Evolutionary conservation across 495 filamentous ascomycete genomes (phyloP), one percentile per base, ranked within the genome.

Genomic region (Penicillium fimorum): DNA sequence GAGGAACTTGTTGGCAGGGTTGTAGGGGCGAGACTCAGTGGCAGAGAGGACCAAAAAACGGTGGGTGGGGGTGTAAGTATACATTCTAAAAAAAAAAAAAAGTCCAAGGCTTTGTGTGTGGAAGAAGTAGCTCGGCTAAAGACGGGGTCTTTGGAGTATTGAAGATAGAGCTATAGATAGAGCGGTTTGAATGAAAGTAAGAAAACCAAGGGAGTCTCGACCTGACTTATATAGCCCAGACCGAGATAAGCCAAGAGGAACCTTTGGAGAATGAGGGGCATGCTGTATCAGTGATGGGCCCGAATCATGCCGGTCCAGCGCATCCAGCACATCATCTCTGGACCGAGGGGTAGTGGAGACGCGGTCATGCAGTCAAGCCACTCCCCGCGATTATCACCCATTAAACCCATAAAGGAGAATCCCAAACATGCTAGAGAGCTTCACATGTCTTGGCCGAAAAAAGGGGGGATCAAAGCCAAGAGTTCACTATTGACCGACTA

Each of bases 31-130:
- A 48, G 59, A 57, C 27, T 45, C 46, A 41, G 48, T 17, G 40
- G 60, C 63, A 48, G 66, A 69, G 47, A 70, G 66, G 47, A 76
- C 65, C 60, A 76, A 66, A 63, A 76, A 76, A 49, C 68, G 67
- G 59, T 58, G 46, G 58, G 66, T 63, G 56, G 72, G 58, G 55
- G 71, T 71, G 56, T 65, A 47, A 61, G 70, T 62, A 64, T 71
- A 71, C 73, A 76, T 76, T 60, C 60, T 73, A 62, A 49, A 3
- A 27, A 25, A 25, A 25, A 25, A 25, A 5, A 27, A 27, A 43
- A 22, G 6, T 3, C 52, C 30, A 32, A n/a, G 49, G 29, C 51
- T 53, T 50, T 53, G 51, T 42, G 33, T 59, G 55, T 46, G 44
- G 11, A 35, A 53, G 30, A 37, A 44, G 41, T 30, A 33, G 20